Percentiles rank a stretch among this genome's conserved stretches.
Conservation (phyloP, 768 basidiomycete species). For the Kockovaella imperatae region DNA sequence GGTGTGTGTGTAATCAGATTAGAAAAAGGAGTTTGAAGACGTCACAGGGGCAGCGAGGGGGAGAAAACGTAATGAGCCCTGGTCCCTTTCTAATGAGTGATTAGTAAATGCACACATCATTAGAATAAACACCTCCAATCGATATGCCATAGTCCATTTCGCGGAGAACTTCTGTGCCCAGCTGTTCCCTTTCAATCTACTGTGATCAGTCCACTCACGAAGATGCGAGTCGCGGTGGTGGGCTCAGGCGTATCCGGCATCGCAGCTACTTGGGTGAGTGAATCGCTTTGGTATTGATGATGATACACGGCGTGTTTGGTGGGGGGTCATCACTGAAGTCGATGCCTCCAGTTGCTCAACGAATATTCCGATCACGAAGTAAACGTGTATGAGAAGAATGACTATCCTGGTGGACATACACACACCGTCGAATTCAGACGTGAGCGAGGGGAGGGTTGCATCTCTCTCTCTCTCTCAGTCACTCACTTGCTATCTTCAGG, state of each 20-base stretch:
- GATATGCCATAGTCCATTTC: no score
- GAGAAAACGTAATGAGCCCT: no score
- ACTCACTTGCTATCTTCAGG: slow-evolving; percentile 8
- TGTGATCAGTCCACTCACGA: slow-evolving; percentile 3
- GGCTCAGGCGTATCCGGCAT: slow-evolving; percentile 75
- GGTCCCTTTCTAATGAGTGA: no score
- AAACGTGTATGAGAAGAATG: slow-evolving; percentile 63
- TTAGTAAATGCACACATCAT: no score
- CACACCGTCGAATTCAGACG: slow-evolving; percentile 57
- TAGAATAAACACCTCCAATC: no score
- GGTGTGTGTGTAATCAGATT: no score
- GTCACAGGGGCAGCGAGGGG: no score
- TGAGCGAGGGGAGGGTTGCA: slow-evolving; percentile 22
- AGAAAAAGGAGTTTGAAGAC: no score
- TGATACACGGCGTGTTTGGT: not conserved
- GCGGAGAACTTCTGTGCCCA: no score
- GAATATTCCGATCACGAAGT: slow-evolving; percentile 67
- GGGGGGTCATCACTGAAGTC: not conserved
- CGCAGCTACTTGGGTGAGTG: slow-evolving; percentile 63
- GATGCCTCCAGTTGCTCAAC: slow-evolving; percentile 58
- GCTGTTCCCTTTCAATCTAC: no score
- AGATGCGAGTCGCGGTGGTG: slow-evolving; percentile 57
- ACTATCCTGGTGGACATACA: slow-evolving; percentile 65
- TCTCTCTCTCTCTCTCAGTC: not conserved
- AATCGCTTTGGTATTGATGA: not conserved